phyloP scores from a whole-genome alignment of 306 rosid genomes.

The Ormosia emarginata region DNA sequence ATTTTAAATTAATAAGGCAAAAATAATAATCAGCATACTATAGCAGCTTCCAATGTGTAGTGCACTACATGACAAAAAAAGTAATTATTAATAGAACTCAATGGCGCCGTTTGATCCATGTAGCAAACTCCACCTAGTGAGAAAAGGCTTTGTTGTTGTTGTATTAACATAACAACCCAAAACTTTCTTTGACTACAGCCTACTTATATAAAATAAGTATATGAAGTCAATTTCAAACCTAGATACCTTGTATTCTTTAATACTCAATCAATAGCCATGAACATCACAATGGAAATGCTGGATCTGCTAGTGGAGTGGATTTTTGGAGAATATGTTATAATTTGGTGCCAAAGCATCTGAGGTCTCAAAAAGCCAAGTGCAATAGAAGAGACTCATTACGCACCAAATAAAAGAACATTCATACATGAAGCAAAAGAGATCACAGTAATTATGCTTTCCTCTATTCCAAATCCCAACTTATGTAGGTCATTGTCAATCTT shows the following conservation, averaged over 20 bases:
- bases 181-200: not conserved
- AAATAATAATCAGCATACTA: not conserved
- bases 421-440: not conserved
- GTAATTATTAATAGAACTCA: not conserved
- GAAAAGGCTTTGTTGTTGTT: no score
- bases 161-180: not conserved
- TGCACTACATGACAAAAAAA: not conserved
- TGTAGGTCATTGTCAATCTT: no score
- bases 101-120: no score
- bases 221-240: not conserved
- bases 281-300: not conserved
- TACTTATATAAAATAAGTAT: not conserved
- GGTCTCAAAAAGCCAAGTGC: not conserved
- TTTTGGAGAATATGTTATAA: not conserved
- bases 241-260: not conserved
- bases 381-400: not conserved
- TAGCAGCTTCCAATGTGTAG: not conserved
- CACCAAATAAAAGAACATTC: not conserved
- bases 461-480: no score
- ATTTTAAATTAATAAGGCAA: not conserved
- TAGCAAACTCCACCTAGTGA: no score
- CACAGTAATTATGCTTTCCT: not conserved
- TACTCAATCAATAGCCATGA: not conserved
- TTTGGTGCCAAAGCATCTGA: not conserved
- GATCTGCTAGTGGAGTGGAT: not conserved